Percentiles rank a stretch among this genome's conserved stretches.
Evolutionary conservation across 2,329 filamentous ascomycete species (phyloP).

Genomic region (Akanthomyces muscarius): DNA sequence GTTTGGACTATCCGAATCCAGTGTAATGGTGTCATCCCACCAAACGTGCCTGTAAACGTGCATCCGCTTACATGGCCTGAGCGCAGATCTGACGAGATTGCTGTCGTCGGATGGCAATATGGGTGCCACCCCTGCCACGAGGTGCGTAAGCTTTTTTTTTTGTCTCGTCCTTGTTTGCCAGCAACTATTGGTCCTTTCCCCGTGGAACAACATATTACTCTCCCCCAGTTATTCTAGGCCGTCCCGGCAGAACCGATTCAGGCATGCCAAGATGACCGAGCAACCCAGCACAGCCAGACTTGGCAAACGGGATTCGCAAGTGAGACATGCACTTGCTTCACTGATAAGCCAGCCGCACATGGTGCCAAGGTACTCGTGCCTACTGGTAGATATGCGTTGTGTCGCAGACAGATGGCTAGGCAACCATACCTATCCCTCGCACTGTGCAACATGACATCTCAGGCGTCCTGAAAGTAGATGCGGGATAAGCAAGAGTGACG

Average conservation of each 20-base stretch:
- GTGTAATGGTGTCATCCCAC: background rate
- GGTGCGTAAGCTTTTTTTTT: slow-evolving; percentile 14
- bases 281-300: slow-evolving; percentile 5
- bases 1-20: background rate
- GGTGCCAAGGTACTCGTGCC: background rate
- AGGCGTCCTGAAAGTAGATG: background rate
- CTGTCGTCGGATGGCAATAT: background rate
- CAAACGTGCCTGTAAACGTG: slow-evolving; percentile 6
- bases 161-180: background rate
- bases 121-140: slow-evolving; percentile 3
- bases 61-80: slow-evolving; percentile 13
- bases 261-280: background rate
- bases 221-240: background rate
- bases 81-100: slow-evolving; percentile 17
- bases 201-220: slow-evolving; percentile 3
- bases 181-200: background rate
- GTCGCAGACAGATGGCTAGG: background rate
- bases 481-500: background rate
- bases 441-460: background rate
- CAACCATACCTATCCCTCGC: background rate
- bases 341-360: slow-evolving; percentile 1
- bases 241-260: background rate
- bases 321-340: background rate
- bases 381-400: background rate
- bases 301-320: slow-evolving; percentile 6